A percentile compares a stretch with the other conserved stretches of the same genome.
Evolutionary conservation across 2,329 filamentous ascomycete species (phyloP).

Genomic region (Lasiodiplodia gonubiensis): DNA sequence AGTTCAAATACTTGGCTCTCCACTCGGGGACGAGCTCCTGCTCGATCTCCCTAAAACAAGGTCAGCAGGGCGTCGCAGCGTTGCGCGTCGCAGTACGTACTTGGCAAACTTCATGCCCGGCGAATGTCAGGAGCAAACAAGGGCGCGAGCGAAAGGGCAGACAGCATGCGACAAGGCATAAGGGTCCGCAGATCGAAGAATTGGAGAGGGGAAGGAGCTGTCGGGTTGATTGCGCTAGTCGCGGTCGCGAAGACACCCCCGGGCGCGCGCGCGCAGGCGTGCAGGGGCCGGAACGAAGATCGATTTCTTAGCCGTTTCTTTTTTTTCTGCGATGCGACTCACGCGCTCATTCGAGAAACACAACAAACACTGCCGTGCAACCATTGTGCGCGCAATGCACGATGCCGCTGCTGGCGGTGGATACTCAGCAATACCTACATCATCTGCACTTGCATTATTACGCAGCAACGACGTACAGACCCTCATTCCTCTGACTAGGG

Average conservation of each 20-base stretch:
- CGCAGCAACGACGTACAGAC: neutral
- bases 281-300: neutral
- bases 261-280: too few species aligned
- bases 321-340: neutral
- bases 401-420: neutral
- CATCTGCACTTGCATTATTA: neutral
- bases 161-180: neutral
- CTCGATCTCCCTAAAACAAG: slow-evolving; percentile 71
- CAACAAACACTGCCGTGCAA: neutral
- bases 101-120: slow-evolving; percentile 66
- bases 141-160: neutral
- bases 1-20: slow-evolving; percentile 91
- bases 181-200: neutral
- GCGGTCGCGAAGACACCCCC: neutral
- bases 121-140: slow-evolving; percentile 12
- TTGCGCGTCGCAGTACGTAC: slow-evolving; percentile 44
- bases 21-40: slow-evolving; percentile 92
- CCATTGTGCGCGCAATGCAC: neutral
- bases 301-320: too few species aligned
- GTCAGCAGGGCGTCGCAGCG: slow-evolving; percentile 27
- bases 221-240: slow-evolving; percentile 4
- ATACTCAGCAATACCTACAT: neutral
- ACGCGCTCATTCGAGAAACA: neutral
- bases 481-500: neutral
- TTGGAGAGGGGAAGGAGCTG: neutral